These are phyloP conservation scores for Globisporangium heterothallicum DNA, from an alignment of 352 stramenopile genomes.

Conservation along the genomic window DNA sequence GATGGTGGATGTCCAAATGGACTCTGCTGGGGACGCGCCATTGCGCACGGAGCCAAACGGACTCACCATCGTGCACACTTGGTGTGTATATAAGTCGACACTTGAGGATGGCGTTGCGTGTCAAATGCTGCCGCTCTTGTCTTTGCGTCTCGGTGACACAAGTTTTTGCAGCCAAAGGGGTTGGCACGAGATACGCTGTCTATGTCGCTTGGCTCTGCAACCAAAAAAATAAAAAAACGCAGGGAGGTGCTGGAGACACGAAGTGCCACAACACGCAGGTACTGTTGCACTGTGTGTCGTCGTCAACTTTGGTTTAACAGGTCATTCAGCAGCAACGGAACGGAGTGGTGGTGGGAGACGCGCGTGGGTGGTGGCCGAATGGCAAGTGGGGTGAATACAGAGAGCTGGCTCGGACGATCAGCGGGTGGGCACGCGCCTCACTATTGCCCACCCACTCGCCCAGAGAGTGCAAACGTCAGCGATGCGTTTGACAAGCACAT, in stretches of 20 bases:
- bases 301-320: neutral
- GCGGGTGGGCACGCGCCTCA: too few relatives aligned
- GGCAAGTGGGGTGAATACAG: neutral
- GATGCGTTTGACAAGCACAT: neutral
- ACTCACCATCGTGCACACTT: too few relatives aligned
- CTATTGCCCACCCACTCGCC: too few relatives aligned
- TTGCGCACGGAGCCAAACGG: too few relatives aligned
- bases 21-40: constrained; percentile 8
- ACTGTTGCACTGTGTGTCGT: too few relatives aligned
- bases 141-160: neutral
- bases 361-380: neutral
- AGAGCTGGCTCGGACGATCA: too few relatives aligned
- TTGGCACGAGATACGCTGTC: neutral
- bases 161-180: neutral
- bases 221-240: neutral
- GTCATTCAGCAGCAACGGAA: neutral
- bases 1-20: neutral
- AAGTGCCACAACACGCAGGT: too few relatives aligned
- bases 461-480: too few relatives aligned
- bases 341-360: neutral
- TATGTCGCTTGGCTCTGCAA: neutral
- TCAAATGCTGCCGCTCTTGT: constrained; percentile 13
- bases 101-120: constrained; percentile 14
- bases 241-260: constrained; percentile 28
- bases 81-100: neutral